phyloP scores from a whole-genome alignment of 2,329 filamentous ascomycete genomes.

The Xylariaceae sp. region DNA sequence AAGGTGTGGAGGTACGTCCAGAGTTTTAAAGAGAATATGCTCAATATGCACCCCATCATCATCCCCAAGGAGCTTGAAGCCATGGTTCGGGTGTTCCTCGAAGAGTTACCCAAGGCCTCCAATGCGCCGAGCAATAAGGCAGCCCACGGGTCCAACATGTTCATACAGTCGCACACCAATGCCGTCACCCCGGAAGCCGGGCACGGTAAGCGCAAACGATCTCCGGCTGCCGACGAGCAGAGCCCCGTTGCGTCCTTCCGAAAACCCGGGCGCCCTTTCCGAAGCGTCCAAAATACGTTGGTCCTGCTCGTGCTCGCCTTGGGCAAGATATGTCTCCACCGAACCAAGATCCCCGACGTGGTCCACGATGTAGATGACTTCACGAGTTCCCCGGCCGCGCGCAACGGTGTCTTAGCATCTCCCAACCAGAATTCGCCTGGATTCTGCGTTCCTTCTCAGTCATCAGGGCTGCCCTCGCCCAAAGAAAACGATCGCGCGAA shows the following conservation, averaged over 20 bases:
- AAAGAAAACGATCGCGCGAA: constrained; percentile 44
- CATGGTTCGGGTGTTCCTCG: constrained; percentile 50
- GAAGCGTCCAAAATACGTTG: constrained; percentile 73
- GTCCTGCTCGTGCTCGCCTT: constrained; percentile 79
- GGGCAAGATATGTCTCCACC: constrained; percentile 69
- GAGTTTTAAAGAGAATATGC: constrained; percentile 56
- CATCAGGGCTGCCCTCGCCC: constrained; percentile 48
- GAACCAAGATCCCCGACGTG: constrained; percentile 52
- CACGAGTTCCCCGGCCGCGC: constrained; percentile 38
- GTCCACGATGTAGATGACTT: constrained; percentile 44
- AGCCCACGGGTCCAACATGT: constrained; percentile 24
- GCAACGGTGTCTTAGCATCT: constrained; percentile 49
- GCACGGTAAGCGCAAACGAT: constrained; percentile 51
- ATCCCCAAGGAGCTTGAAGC: constrained; percentile 47
- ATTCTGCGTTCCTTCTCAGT: constrained; percentile 41
- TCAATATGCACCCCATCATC: constrained; percentile 62
- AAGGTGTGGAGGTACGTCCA: constrained; percentile 50
- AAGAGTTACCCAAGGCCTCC: constrained; percentile 37
- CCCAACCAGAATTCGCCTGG: constrained; percentile 53
- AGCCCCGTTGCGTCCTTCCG: constrained; percentile 29
- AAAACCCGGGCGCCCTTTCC: constrained; percentile 49
- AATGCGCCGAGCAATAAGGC: constrained; percentile 19
- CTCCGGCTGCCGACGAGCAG: constrained; percentile 36
- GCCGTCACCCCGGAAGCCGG: constrained; percentile 28
- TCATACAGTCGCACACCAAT: constrained; percentile 28